Evolutionary conservation across 805 yeast genomes (phyloP), one percentile per base, ranked within the genome.

Genomic region (Teunomyces cretensis): DNA sequence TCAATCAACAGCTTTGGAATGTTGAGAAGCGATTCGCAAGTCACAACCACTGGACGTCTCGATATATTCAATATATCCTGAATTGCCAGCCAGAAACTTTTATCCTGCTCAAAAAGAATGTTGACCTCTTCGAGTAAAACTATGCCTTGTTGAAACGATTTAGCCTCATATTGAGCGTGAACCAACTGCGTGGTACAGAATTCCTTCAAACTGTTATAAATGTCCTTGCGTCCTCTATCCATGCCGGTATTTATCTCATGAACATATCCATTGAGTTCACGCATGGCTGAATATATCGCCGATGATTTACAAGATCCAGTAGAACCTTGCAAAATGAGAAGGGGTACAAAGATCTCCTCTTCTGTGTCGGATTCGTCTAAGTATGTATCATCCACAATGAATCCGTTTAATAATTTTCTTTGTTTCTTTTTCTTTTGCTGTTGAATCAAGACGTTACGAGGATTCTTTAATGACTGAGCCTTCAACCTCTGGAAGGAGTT

Each of bases 101-200:
- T 80, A 55, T 94, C 98, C 27, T 78, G 81, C 43, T 81, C 88
- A 55, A 85, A 88, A 14, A 91, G 61, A 9, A 88, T 70, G 59
- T 92, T 96, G 33, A 87, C 91, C 55, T 92, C 97, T 54, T 91
- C 96, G 46, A 92, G 72, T 28, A 94, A 63, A 3, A 94, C 83
- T 5, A 89, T 68, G 6, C 92, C 90, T 47, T 80, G 75, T 47
- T 76, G 81, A 41, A 76, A 76, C 7, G 39, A 44, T 33, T 50
- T 47, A 12, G 46, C 49, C 16, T 62, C 63, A 26, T 48, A 43
- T n/a, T 44, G 6, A 19, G 56, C 40, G 51, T 84, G 88, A 1
- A 92, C 91, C 39, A 86, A 68, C 48, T 88, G 89, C 0, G 96
- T 86, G 3, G 96, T 91, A 45, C 92, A 82, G 43, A 90, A 77